Evolutionary conservation across 345 rosid genomes (phyloP).

Genomic region (Nephelium lappaceum): DNA sequence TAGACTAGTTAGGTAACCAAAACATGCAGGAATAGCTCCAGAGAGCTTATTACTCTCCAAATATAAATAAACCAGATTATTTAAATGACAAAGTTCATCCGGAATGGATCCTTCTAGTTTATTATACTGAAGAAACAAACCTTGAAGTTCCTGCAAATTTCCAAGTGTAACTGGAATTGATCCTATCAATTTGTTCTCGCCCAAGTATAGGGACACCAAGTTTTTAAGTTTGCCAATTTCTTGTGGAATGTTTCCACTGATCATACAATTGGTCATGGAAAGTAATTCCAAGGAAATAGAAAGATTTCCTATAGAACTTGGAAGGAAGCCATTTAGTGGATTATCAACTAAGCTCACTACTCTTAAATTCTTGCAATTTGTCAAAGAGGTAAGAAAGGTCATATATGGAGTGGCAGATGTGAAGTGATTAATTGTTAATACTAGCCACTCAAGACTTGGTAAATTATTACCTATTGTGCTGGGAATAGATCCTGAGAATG

Average conservation of each 20-base stretch:
- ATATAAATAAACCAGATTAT: background rate
- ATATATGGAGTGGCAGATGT: background rate
- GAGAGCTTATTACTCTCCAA: conserved; percentile 1
- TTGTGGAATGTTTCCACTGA: conserved; percentile 16
- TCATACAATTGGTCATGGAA: background rate
- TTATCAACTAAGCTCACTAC: background rate
- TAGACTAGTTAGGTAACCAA: conserved; percentile 1
- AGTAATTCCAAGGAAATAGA: background rate
- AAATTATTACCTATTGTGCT: no score
- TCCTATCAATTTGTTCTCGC: conserved; percentile 8
- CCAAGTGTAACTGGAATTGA: conserved; percentile 16
- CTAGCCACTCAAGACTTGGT: background rate
- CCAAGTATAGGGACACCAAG: background rate
- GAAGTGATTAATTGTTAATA: background rate
- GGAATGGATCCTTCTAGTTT: conserved; percentile 15
- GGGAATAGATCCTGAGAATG: no score
- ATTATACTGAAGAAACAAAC: background rate
- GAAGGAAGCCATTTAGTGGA: conserved; percentile 17
- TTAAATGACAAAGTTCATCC: background rate
- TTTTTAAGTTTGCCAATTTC: conserved; percentile 7
- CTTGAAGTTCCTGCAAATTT: background rate
- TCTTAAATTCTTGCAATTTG: conserved; percentile 14
- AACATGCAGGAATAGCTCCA: conserved; percentile 7
- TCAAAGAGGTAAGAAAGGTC: conserved; percentile 18
- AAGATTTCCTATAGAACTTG: conserved; percentile 12